A percentile compares a stretch with the other conserved stretches of the same genome.
Conservation (phyloP, 441 rosid genomes). For the Macaranga tanarius region DNA sequence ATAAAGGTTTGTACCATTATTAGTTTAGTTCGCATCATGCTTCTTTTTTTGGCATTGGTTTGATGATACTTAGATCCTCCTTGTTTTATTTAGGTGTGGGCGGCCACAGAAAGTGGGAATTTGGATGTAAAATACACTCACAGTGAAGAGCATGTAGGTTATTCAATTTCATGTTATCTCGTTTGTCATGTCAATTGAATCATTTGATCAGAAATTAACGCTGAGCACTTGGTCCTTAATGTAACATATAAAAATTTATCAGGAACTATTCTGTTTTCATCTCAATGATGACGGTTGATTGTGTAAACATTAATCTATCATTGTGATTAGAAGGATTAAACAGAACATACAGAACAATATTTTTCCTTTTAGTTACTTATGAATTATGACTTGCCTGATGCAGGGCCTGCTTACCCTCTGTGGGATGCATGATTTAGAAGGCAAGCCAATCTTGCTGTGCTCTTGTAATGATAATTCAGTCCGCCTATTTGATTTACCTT, state of each 20-base stretch:
- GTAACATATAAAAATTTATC: background rate
- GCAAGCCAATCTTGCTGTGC: conserved; percentile 83
- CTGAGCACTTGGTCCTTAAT: background rate
- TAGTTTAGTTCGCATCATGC: conserved; percentile 8
- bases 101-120: conserved; percentile 83
- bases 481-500: conserved; percentile 82
- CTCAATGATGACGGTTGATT: background rate
- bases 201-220: background rate
- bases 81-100: conserved; percentile 72
- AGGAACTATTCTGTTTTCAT: background rate
- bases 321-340: background rate
- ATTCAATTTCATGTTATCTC: conserved; percentile 8
- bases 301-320: background rate
- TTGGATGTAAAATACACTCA: conserved; percentile 94
- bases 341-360: background rate
- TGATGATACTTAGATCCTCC: background rate
- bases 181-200: background rate
- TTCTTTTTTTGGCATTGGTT: too few species aligned
- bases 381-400: conserved; percentile 20
- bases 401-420: conserved; percentile 83
- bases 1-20: conserved; percentile 55
- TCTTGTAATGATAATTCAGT: conserved; percentile 79
- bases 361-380: background rate
- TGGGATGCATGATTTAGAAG: conserved; percentile 88
- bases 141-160: conserved; percentile 80